These are phyloP conservation scores for Trichosporon inkin DNA, from an alignment of 1,284 basidiomycete species.

Conservation along the genomic window DNA sequence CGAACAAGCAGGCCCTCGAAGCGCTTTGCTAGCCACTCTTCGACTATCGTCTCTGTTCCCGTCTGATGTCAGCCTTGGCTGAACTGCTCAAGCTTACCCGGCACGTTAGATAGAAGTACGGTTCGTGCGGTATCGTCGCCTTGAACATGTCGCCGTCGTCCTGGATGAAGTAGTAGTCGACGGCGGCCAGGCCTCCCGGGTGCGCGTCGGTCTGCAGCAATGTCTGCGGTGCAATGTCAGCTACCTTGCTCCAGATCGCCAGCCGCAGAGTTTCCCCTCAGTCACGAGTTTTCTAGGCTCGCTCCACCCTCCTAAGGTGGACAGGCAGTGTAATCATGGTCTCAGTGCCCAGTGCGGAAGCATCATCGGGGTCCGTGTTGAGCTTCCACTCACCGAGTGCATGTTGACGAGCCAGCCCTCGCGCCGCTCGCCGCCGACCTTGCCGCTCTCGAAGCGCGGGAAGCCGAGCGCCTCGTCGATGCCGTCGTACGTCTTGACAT, in stretches of 20 bases:
- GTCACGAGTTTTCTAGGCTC: slow-evolving; percentile 54
- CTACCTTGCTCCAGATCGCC: not conserved
- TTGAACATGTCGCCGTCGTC: slow-evolving; percentile 98
- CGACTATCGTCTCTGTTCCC: slow-evolving; percentile 83
- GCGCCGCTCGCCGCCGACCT: slow-evolving; percentile 60
- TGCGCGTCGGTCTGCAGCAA: slow-evolving; percentile 77
- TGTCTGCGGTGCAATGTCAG: slow-evolving; percentile 56
- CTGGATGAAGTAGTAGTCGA: slow-evolving; percentile 97
- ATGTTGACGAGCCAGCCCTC: slow-evolving; percentile 98
- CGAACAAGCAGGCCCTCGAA: slow-evolving; percentile 82
- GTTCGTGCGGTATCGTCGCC: slow-evolving; percentile 84
- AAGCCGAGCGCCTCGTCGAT: slow-evolving; percentile 94
- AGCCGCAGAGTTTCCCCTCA: slow-evolving; percentile 30
- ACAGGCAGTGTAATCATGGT: slow-evolving; percentile 12
- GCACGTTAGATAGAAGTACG: slow-evolving; percentile 90
- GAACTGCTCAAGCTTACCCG: slow-evolving; percentile 58
- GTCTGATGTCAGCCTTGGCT: slow-evolving; percentile 53
- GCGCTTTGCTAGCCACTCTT: slow-evolving; percentile 93
- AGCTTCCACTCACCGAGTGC: slow-evolving; percentile 70
- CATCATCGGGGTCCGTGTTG: slow-evolving; percentile 28
- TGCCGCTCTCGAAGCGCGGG: slow-evolving; percentile 59
- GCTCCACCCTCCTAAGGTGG: slow-evolving; percentile 46
- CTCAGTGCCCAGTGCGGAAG: slow-evolving; percentile 34
- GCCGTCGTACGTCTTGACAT: slow-evolving; percentile 69
- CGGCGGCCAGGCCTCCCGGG: slow-evolving; percentile 76